These are phyloP conservation scores for Incumbomyces delicatus DNA, from an alignment of 2,329 filamentous ascomycete genomes.

Conservation along the genomic window DNA sequence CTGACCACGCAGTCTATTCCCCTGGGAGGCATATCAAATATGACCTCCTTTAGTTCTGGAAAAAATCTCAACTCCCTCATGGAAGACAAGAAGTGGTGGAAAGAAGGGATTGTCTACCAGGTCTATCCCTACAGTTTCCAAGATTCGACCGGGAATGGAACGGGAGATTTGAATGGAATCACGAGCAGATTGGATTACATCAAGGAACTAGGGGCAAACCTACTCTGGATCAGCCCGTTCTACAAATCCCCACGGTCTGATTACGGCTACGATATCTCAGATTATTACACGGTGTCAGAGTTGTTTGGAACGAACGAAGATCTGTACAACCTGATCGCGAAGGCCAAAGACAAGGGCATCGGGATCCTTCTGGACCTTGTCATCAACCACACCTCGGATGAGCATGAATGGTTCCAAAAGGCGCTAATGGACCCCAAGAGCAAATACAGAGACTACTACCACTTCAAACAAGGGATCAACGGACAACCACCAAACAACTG, in stretches of 20 bases:
- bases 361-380: constrained; percentile 58
- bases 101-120: constrained; percentile 28
- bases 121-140: constrained; percentile 19
- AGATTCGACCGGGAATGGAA: constrained; percentile 47
- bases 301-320: constrained; percentile 55
- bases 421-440: constrained; percentile 37
- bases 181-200: constrained; percentile 29
- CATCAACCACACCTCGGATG: constrained; percentile 60
- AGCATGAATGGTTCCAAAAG: constrained; percentile 59
- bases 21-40: too few species aligned
- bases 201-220: too few species aligned
- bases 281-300: constrained; percentile 40
- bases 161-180: constrained; percentile 54
- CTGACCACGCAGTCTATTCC: too few species aligned
- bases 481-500: constrained; percentile 27
- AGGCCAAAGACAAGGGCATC: constrained; percentile 53
- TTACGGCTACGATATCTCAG: constrained; percentile 31
- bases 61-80: too few species aligned
- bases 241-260: too few species aligned
- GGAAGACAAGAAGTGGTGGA: constrained; percentile 25
- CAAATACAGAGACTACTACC: constrained; percentile 51
- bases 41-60: too few species aligned
- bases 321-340: constrained; percentile 51
- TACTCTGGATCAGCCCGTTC: too few species aligned
- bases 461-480: constrained; percentile 50